Evolutionary conservation across 805 yeast species (phyloP).

Genomic region (Candida qinlingensis): DNA sequence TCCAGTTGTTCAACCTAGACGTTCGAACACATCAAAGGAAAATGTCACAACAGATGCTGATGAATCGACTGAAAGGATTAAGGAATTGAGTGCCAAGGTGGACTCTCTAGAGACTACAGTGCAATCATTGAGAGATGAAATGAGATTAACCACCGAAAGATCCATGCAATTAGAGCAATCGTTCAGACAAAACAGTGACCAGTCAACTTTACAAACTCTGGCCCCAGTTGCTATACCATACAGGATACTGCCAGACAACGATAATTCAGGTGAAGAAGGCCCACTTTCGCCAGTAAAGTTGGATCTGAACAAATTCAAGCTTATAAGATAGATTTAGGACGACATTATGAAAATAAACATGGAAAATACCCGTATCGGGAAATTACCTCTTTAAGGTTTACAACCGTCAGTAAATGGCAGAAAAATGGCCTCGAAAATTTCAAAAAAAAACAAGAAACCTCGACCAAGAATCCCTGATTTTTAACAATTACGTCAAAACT

Average conservation of each 20-base stretch:
- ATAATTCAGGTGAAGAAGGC: slow-evolving; percentile 11
- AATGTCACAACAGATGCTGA: not conserved
- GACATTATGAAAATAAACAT: not conserved
- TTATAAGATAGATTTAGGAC: slow-evolving; percentile 6
- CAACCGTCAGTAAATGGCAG: not conserved
- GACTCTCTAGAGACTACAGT: slow-evolving; percentile 16
- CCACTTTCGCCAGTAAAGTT: slow-evolving; percentile 21
- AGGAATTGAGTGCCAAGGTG: slow-evolving; percentile 14
- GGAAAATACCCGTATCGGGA: not conserved
- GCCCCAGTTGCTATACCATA: not conserved
- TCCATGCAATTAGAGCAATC: slow-evolving; percentile 15
- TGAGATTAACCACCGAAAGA: slow-evolving; percentile 17
- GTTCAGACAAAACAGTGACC: slow-evolving; percentile 7
- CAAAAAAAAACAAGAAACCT: not conserved
- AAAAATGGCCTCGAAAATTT: not conserved
- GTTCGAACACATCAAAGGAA: no score
- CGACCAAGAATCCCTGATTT: not conserved
- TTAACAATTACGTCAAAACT: no score
- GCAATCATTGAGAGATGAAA: slow-evolving; percentile 16
- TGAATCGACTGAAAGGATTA: slow-evolving; percentile 1
- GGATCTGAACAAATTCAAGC: slow-evolving; percentile 17
- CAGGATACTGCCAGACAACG: not conserved
- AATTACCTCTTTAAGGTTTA: not conserved
- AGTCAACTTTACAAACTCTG: slow-evolving; percentile 13
- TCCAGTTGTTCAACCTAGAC: not conserved